Base-by-base conservation (phyloP, 192 early-diverging fungal genomes). In the Coemansia sp. region DNA sequence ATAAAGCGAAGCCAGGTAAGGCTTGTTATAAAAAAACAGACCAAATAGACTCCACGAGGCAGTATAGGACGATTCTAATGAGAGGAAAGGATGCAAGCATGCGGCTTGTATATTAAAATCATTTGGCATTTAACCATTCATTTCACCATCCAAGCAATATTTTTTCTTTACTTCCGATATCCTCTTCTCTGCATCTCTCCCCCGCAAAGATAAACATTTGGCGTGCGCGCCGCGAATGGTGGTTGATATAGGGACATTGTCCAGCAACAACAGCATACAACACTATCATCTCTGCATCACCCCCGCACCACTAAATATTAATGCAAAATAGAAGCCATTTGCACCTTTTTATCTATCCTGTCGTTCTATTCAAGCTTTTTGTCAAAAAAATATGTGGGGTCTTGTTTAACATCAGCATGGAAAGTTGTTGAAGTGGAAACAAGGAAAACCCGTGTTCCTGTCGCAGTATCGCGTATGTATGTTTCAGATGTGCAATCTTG, bases 41-140 rank as follows among this genome's bases (percentile, higher is more conserved):
- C 7, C 26, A 11, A 54, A 54, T 54, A 10, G 22, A 18, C n/a
- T 1, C 51, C 51, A 54, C 51, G 51, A 54, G 51, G 51, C 13
- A 54, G 9, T 22, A 26, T 26, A 54, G 6, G 9, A 19, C 2
- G 5, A 11, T 54, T 8, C 51, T 54, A 11, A 22, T 22, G 8
- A 54, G 19, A 54, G 26, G 22, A 54, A 22, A 21, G 26, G 19
- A 18, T 0, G 21, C 19, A 15, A 19, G 22, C 51, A 54, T 54
- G 51, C 26, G 51, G 51, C 51, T 22, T 54, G 51, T 19, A 54
- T 54, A 54, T 54, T 54, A 15, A 54, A 54, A 26, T 19, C 51
- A 54, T 54, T 3, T 8, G 15, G 21, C 5, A 8, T 5, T 54
- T 32, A 32, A 32, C 32, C 32, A 32, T 32, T 32, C 32, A 32